Evolutionary conservation across 1,284 basidiomycete species (phyloP), one percentile per base, ranked within the genome.

Genomic region (Mycena sp.): DNA sequence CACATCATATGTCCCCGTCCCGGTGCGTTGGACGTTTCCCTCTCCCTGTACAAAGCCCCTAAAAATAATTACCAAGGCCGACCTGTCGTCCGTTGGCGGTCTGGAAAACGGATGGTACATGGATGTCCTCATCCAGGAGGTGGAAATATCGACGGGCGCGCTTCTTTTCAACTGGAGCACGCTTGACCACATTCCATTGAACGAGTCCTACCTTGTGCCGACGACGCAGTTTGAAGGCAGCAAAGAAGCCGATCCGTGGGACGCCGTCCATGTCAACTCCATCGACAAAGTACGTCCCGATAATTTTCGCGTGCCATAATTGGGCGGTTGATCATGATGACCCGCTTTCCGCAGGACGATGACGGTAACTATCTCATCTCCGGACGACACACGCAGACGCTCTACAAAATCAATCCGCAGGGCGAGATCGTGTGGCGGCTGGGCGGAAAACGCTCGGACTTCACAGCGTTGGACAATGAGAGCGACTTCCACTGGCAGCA

Each of bases 391-490:
- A 40, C 35, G 30, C 46, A 63, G 44, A 60, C 64, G 23, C 25
- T 63, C 16, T 69, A 67, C 50, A 52, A 61, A 17, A 21, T 65
- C 29, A 49, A 41, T 32, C 43, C 38, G 32, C 43, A 57, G 14
- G 68, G 68, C n/a, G 50, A 63, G 9, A 63, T 70, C 43, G 10
- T 68, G 4, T 70, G 68, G 68, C 66, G 67, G 16, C 64, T 70
- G 26, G 68, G 68, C 35, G 68, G 68, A 1, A 70, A 65, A 30
- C 49, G 35, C n/a, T 64, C 61, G 0, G 51, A 57, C 48, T 70
- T 69, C 32, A 65, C 63, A 11, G 30, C 30, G 19, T 16, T 54
- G 6, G 55, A 53, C 6, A 30, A 51, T 40, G 58, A 63, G 9
- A 50, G 62, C 0, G 28, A 60, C 21, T 68, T 70, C 53, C 38